Percentiles rank a stretch among this genome's conserved stretches.
Conservation (phyloP, 176 grass and related monocot genomes). For the Phoenix roebelenii region DNA sequence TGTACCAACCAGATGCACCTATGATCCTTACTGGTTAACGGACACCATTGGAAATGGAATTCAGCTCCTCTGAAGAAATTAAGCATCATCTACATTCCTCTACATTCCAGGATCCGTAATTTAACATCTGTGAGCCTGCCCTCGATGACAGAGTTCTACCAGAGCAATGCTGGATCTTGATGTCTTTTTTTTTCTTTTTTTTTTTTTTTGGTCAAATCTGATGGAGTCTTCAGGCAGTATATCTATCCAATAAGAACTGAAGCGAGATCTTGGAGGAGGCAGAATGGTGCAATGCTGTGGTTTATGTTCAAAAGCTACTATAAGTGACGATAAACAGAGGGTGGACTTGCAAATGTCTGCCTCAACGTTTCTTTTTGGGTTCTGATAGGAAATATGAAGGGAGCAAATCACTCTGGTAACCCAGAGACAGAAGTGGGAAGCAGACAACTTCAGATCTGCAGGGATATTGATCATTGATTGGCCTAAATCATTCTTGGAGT, state of each 20-base stretch:
- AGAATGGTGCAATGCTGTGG: too few species aligned
- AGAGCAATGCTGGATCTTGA: slow-evolving; percentile 35
- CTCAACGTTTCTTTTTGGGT: slow-evolving; percentile 18
- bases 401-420: not conserved
- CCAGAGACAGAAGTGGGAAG: not conserved
- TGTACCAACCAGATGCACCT: too few species aligned
- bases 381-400: slow-evolving; percentile 23
- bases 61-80: too few species aligned
- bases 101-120: not conserved
- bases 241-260: slow-evolving; percentile 12
- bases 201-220: too few species aligned
- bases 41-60: too few species aligned
- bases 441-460: not conserved
- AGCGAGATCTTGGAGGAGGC: not conserved
- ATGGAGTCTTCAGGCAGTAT: slow-evolving; percentile 21
- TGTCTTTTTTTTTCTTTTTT: not conserved
- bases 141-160: slow-evolving; percentile 9
- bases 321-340: slow-evolving; percentile 4
- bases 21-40: too few species aligned
- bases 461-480: slow-evolving; percentile 10
- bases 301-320: slow-evolving; percentile 36
- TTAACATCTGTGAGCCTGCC: not conserved
- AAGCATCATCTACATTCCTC: too few species aligned
- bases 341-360: slow-evolving; percentile 22
- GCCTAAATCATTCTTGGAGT: not conserved